Evolutionary conservation across 2,329 filamentous ascomycete genomes (phyloP).

Genomic region (Neocucurbitaria cava): DNA sequence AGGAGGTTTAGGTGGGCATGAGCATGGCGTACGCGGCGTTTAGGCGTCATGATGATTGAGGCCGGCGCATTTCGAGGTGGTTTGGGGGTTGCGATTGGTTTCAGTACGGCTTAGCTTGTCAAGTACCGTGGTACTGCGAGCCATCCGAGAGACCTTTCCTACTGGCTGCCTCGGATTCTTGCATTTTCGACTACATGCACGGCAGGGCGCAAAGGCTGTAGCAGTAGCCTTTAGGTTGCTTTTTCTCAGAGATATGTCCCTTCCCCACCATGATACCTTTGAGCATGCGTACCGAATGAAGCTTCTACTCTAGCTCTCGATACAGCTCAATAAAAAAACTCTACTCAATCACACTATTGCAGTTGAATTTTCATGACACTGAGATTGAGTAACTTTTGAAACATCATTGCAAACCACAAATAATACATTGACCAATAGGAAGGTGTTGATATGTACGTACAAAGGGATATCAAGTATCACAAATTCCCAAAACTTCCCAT

Average conservation of each 20-base stretch:
- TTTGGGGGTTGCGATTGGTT: not conserved
- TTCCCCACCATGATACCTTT: too few species aligned
- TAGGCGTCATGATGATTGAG: not conserved
- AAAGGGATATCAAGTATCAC: constrained; percentile 2
- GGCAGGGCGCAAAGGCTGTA: too few species aligned
- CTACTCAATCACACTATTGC: not conserved
- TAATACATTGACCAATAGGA: not conserved
- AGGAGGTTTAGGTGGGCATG: not conserved
- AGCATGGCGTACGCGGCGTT: constrained; percentile 1
- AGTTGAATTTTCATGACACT: too few species aligned
- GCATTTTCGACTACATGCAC: too few species aligned
- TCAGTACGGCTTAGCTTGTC: not conserved
- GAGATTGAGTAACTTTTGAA: not conserved
- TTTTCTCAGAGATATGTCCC: too few species aligned
- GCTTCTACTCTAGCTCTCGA: not conserved
- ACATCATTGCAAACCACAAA: not conserved
- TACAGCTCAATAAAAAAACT: too few species aligned
- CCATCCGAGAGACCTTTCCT: not conserved
- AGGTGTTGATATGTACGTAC: not conserved
- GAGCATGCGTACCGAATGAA: not conserved
- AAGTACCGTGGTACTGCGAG: not conserved
- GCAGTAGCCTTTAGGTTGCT: too few species aligned
- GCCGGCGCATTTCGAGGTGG: constrained; percentile 4
- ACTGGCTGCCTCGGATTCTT: not conserved
- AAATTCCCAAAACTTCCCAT: not conserved